Conservation (phyloP, 441 rosid species). For the Populus trichocarpa region DNA sequence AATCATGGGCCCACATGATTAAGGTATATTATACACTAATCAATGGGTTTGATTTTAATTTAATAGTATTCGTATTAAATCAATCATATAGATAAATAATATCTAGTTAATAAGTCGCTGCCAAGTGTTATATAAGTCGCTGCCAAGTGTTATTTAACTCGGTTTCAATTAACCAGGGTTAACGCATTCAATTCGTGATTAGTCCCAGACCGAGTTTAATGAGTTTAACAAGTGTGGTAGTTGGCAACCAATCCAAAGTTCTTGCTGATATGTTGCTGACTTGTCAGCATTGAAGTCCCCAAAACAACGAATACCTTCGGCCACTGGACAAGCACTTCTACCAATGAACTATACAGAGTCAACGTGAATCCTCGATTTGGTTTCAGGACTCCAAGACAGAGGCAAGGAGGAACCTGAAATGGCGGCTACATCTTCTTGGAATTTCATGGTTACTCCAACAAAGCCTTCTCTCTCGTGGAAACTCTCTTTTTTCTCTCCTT, state of each 20-base stretch:
- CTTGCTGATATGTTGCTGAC: neutral
- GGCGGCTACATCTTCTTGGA: conserved; percentile 22
- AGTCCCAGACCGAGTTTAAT: no score
- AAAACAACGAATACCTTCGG: neutral
- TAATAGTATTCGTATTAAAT: no score
- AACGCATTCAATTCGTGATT: no score
- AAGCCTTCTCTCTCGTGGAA: conserved; percentile 21
- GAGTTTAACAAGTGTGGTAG: neutral
- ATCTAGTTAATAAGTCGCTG: no score
- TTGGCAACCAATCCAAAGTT: neutral
- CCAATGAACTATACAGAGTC: neutral
- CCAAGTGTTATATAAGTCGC: neutral
- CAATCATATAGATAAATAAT: no score
- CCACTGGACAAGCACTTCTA: neutral
- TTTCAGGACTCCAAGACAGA: neutral
- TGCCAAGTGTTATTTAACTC: neutral
- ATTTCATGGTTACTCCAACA: conserved; percentile 7
- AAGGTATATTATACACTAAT: neutral
- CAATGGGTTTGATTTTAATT: no score
- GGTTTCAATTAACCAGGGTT: no score
- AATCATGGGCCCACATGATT: no score
- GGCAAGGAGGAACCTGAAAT: conserved; percentile 9
- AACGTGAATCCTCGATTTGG: neutral
- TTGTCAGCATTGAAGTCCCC: conserved; percentile 3
- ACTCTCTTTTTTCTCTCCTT: conserved; percentile 23